Evolutionary conservation across 208 protist genomes (phyloP).

Genomic region (Wallacemonas sp.): DNA sequence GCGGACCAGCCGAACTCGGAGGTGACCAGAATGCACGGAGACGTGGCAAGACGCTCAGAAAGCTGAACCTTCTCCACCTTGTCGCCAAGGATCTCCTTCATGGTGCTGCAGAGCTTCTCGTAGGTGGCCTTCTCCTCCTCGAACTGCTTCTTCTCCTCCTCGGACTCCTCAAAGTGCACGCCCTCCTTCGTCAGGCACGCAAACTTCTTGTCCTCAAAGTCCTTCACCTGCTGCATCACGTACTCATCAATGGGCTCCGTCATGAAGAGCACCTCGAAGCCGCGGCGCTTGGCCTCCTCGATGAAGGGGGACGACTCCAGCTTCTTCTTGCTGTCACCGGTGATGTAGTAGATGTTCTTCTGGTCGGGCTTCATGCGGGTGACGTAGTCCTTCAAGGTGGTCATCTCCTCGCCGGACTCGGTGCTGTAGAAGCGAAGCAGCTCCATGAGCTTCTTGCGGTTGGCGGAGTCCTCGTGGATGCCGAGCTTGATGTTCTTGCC

Average conservation of each 20-base stretch:
- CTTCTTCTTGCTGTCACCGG: constrained; percentile 66
- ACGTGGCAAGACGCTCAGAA: constrained; percentile 93
- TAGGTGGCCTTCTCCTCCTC: constrained; percentile 95
- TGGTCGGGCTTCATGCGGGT: constrained; percentile 91
- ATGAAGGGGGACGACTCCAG: constrained; percentile 69
- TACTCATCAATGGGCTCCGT: constrained; percentile 98
- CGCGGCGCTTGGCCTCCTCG: constrained; percentile 63
- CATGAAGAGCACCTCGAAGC: constrained; percentile 87
- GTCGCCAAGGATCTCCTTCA: constrained; percentile 99
- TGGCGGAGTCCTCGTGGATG: constrained; percentile 95
- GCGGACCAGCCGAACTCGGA: constrained; percentile 98
- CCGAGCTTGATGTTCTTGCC: constrained; percentile 97
- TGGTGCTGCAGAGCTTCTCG: constrained; percentile 95
- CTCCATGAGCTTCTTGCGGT: constrained; percentile 92
- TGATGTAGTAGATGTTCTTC: constrained; percentile 88
- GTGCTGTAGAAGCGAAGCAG: constrained; percentile 93
- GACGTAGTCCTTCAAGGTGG: constrained; percentile 90
- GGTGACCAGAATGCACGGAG: constrained; percentile 98
- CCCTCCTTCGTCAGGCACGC: constrained; percentile 99
- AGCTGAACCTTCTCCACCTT: constrained; percentile 99
- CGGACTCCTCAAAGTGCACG: constrained; percentile 95
- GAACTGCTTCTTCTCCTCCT: constrained; percentile 97
- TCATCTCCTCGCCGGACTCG: constrained; percentile 60
- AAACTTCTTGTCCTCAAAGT: constrained; percentile 95
- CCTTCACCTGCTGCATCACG: constrained; percentile 81